Base-by-base conservation (phyloP, 768 basidiomycete genomes). In the Agaricus blazei region DNA sequence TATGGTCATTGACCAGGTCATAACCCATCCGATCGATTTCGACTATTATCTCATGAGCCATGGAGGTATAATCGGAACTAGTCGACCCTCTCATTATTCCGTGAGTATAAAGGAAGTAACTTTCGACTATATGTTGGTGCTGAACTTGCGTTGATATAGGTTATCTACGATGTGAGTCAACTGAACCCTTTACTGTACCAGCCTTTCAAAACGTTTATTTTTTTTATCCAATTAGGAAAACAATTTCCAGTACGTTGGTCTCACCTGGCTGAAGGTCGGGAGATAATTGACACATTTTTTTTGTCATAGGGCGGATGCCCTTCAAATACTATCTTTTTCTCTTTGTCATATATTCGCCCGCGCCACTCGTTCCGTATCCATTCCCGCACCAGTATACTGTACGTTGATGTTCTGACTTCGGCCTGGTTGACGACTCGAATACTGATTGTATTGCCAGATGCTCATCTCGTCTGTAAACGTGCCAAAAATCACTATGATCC, bases 381-480 rank as follows among this genome's bases (percentile, higher is more conserved):
- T 93, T 42, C 90, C 90, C 0, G 90, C 90, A 0, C 90, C 90
- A 0, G 88, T 92, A 0, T 93, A 93, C 59, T 93, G 90, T 91
- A 62, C 62, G 84, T 60, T 26, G 52, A 15, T 7, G 11, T 12
- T 8, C 49, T 34, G 8, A 19, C 38, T 37, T 6, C 37, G n/a
- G 37, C 27, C 11, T 28, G 24, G 9, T 12, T 36, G 34, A 34
- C 26, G 31, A 23, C 53, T 19, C 19, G 19, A 19, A 19, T 19
- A 19, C 34, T 34, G 34, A 34, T 11, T 34, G 8, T 34, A 34
- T 34, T 54, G 23, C 76, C 83, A 90, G 88, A 90, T 64, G 88
- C 88, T 6, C 85, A 90, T 60, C 87, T 85, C n/a, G 87, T 90
- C 19, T 92, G 90, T 64, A 75, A 86, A 1, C 80, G 90, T 3